Evolutionary conservation across 768 basidiomycete genomes (phyloP).

Genomic region (Tricholoma matsutake): DNA sequence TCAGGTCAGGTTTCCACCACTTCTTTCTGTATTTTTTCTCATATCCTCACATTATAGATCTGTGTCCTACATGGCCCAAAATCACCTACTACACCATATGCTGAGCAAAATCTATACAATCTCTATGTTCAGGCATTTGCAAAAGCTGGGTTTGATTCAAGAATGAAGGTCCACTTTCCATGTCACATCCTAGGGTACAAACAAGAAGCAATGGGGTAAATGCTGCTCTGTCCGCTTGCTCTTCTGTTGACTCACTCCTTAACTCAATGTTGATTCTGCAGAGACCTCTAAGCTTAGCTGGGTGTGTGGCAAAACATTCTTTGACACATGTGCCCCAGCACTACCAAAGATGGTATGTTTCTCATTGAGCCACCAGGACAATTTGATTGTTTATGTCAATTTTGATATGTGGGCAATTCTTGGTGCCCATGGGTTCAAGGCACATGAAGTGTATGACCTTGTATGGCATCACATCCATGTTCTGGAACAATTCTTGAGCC

Average conservation of each 20-base stretch:
- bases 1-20: constrained; percentile 12
- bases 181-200: constrained; percentile 23
- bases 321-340: constrained; percentile 20
- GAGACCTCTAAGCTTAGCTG: constrained; percentile 26
- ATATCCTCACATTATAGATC: constrained; percentile 8
- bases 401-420: constrained; percentile 21
- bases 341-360: constrained; percentile 20
- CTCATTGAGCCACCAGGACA: neutral
- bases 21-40: neutral
- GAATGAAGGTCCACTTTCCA: constrained; percentile 22
- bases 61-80: constrained; percentile 16
- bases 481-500: constrained; percentile 18
- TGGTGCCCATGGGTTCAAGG: constrained; percentile 22
- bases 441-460: constrained; percentile 22
- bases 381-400: neutral
- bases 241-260: neutral
- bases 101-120: constrained; percentile 22
- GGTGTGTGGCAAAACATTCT: constrained; percentile 18
- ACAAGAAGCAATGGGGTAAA: constrained; percentile 25
- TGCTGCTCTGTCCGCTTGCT: neutral
- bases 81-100: constrained; percentile 15
- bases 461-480: constrained; percentile 22
- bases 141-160: constrained; percentile 14
- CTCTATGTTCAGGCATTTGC: constrained; percentile 20
- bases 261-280: constrained; percentile 15